Evolutionary conservation across 257 asterid species (phyloP), one percentile per base, ranked within the genome.

Genomic region (Petrea volubilis): DNA sequence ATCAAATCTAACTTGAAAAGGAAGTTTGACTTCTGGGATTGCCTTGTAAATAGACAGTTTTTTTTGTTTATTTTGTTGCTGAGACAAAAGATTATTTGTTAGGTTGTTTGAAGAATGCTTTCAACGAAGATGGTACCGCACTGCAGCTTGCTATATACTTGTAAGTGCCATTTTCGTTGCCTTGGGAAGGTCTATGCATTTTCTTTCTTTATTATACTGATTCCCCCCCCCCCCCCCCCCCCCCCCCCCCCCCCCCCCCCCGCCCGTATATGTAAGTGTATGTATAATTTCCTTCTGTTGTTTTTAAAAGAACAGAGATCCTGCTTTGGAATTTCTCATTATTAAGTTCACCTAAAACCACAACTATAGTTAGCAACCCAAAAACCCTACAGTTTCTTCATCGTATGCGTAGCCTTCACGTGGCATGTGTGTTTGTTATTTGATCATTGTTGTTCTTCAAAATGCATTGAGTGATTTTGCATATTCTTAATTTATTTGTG

Each of bases 101-200:
- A 87, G 93, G 90, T 78, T 87, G 87, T 87, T 87, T 70, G 93
- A 87, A 57, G 93, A 87, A 80, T 87, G 93, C 77, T 85, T 83
- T 80, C 90, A 87, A 61, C 79, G 69, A 59, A 82, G 93, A 74
- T 87, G 93, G 93, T 84, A 87, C 73, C 86, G 89, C 67, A 87
- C 93, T 71, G 93, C 90, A 60, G 93, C 88, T 49, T 82, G 93
- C 87, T 87, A 87, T 74, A 87, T 87, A 74, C 86, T 84, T 70
- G 90, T 87, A 74, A 84, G 90, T 80, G 50, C 62, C 66, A 6
- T 72, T 58, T 36, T 18, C 65, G 58, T 46, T 61, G 17, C 17
- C 49, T 27, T 50, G 12, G n/a, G 51, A 61, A 38, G 57, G 67
- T 68, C 47, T 43, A 67, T 50, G 66, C 24, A 73, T 62, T 60